Percentiles rank a stretch among this genome's conserved stretches.
Conservation (phyloP, 768 basidiomycete species). For the Psilocybe azurescens region DNA sequence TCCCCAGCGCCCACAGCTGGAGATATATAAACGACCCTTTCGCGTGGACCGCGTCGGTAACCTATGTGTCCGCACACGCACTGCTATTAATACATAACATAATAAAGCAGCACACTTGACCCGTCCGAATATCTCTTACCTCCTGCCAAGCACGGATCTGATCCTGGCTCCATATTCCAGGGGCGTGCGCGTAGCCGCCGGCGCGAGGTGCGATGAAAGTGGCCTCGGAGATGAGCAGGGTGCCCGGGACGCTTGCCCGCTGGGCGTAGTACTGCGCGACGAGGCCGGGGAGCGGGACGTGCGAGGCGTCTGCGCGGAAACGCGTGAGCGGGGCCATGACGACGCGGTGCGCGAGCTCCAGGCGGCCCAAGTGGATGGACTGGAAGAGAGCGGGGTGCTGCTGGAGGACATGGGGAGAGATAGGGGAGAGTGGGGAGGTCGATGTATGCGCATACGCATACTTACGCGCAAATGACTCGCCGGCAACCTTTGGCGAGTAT, state of each 20-base stretch:
- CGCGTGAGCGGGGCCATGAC: slow-evolving; percentile 62
- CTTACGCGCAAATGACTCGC: neutral
- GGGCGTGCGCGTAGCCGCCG: slow-evolving; percentile 53
- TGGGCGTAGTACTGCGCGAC: slow-evolving; percentile 54
- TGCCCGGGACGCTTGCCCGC: slow-evolving; percentile 51
- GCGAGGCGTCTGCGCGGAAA: slow-evolving; percentile 41
- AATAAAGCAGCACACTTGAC: too few species aligned
- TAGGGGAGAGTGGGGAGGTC: neutral
- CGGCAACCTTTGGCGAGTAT: neutral
- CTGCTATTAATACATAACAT: slow-evolving; percentile 14
- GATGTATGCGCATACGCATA: neutral
- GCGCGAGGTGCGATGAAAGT: slow-evolving; percentile 56
- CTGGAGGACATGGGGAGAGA: slow-evolving; percentile 4
- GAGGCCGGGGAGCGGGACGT: slow-evolving; percentile 37
- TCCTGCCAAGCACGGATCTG: slow-evolving; percentile 65
- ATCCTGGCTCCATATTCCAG: slow-evolving; percentile 68
- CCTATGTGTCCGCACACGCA: slow-evolving; percentile 29
- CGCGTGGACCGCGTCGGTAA: slow-evolving; percentile 49
- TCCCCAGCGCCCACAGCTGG: slow-evolving; percentile 65
- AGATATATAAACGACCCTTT: slow-evolving; percentile 51
- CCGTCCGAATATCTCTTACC: slow-evolving; percentile 26
- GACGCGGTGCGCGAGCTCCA: slow-evolving; percentile 52
- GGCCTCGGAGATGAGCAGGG: slow-evolving; percentile 61
- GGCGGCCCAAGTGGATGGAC: slow-evolving; percentile 47
- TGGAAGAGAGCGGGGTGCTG: slow-evolving; percentile 43